These are phyloP conservation scores for Linnemannia hyalina DNA, from an alignment of 192 early-diverging fungal genomes.

Conservation along the genomic window DNA sequence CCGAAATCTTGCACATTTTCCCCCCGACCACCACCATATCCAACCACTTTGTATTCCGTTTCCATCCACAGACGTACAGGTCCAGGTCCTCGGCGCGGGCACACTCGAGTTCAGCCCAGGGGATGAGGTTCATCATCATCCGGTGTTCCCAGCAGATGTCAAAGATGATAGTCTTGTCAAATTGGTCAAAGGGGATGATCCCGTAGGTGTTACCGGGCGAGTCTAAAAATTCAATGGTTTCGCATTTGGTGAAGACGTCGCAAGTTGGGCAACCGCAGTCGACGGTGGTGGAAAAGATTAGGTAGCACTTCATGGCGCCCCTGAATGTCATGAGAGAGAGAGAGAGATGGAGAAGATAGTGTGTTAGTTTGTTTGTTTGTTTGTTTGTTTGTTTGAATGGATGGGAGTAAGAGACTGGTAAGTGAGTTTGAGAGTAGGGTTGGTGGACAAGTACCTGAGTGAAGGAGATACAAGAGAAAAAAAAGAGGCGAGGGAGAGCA, in stretches of 20 bases:
- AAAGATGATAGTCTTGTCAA: neutral
- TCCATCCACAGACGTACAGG: neutral
- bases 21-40: neutral
- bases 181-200: neutral
- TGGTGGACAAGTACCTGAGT: neutral
- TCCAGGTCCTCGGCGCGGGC: neutral
- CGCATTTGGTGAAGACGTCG: neutral
- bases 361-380: neutral
- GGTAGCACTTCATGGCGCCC: slow-evolving; percentile 1
- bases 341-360: neutral
- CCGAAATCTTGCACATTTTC: neutral
- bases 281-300: neutral
- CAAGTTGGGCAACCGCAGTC: neutral
- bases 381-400: neutral
- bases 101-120: neutral
- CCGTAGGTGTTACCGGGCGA: neutral
- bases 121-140: neutral
- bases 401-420: too few species aligned
- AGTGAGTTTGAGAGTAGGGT: too few species aligned
- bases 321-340: neutral
- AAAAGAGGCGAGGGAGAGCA: too few species aligned
- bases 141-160: neutral
- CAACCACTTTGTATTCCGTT: neutral
- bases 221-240: neutral
- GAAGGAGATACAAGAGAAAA: neutral